A percentile compares a stretch with the other conserved stretches of the same genome.
Evolutionary conservation across 139 green algal genomes (phyloP).

Genomic region (Chlorella sp.): DNA sequence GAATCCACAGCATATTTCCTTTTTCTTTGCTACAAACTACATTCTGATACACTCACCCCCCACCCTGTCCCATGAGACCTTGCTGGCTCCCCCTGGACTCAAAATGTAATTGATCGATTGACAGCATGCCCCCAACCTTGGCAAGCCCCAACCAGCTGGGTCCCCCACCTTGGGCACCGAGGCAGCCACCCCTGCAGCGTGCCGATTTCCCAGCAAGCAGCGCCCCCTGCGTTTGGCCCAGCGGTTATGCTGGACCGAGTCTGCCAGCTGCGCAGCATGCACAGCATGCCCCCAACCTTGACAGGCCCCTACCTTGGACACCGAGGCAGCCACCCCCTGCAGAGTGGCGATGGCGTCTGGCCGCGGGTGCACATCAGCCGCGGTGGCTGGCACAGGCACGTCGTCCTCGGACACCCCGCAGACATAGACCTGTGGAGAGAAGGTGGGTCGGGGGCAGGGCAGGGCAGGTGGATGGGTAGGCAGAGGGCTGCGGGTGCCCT

Average conservation of each 20-base stretch:
- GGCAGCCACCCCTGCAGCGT: constrained; percentile 29
- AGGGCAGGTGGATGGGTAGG: neutral
- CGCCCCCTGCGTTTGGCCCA: neutral
- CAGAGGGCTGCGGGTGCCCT: neutral
- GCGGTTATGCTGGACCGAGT: too few relatives aligned
- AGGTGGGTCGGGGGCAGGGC: neutral
- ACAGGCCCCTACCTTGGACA: constrained; percentile 13
- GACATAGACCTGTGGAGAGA: constrained; percentile 64
- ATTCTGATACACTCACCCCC: too few relatives aligned
- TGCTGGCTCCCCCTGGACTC: too few relatives aligned
- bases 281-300: neutral
- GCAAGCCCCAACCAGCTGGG: too few relatives aligned
- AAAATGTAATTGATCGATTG: too few relatives aligned
- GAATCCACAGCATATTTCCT: too few relatives aligned
- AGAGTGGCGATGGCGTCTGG: constrained; percentile 39
- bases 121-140: neutral
- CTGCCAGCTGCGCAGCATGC: neutral
- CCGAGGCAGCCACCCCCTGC: constrained; percentile 17
- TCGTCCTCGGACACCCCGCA: constrained; percentile 68
- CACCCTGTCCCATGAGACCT: too few relatives aligned
- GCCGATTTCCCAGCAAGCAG: constrained; percentile 6
- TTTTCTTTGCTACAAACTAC: too few relatives aligned
- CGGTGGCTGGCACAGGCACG: constrained; percentile 49
- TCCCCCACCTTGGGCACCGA: constrained; percentile 26
- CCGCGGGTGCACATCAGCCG: constrained; percentile 52